Percentiles rank a stretch among this genome's conserved stretches.
Conservation (phyloP, 768 basidiomycete genomes). For the Panaeolus cyanescens region DNA sequence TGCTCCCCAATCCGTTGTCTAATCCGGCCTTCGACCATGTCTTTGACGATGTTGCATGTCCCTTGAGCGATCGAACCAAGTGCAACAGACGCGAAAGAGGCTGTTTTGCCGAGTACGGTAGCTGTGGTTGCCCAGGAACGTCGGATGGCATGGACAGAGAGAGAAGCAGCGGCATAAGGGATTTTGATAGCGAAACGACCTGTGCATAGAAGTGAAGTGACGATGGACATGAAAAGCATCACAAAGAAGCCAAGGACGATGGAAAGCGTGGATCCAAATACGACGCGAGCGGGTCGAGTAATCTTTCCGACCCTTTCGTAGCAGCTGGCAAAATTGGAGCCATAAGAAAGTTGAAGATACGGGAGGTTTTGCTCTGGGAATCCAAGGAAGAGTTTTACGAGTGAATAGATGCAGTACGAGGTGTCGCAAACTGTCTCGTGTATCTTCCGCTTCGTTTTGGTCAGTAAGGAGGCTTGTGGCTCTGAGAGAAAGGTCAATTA, state of each 20-base stretch:
- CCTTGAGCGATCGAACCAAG: background rate
- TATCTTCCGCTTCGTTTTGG: constrained; percentile 12
- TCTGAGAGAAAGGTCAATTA: constrained; percentile 8
- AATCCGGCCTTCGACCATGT: background rate
- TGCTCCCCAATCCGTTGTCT: background rate
- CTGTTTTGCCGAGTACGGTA: background rate
- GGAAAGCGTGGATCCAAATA: background rate
- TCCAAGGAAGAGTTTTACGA: constrained; percentile 12
- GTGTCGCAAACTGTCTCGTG: constrained; percentile 10
- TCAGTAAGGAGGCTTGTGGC: constrained; percentile 13
- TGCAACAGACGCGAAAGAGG: background rate
- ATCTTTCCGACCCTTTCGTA: background rate
- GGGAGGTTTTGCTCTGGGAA: constrained; percentile 7
- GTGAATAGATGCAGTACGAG: constrained; percentile 5
- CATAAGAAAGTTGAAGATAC: constrained; percentile 7
- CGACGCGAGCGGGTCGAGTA: background rate
- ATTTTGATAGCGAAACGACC: too few species aligned
- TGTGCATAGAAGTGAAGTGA: background rate
- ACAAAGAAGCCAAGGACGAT: background rate
- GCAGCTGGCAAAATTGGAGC: background rate
- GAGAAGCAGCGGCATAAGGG: too few species aligned
- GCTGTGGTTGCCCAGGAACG: too few species aligned
- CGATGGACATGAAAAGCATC: background rate
- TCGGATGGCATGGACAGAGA: too few species aligned
- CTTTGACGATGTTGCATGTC: background rate